Evolutionary conservation across 83 land plant species (phyloP), one percentile per base, ranked within the genome.

Genomic region (Larix sibirica): DNA sequence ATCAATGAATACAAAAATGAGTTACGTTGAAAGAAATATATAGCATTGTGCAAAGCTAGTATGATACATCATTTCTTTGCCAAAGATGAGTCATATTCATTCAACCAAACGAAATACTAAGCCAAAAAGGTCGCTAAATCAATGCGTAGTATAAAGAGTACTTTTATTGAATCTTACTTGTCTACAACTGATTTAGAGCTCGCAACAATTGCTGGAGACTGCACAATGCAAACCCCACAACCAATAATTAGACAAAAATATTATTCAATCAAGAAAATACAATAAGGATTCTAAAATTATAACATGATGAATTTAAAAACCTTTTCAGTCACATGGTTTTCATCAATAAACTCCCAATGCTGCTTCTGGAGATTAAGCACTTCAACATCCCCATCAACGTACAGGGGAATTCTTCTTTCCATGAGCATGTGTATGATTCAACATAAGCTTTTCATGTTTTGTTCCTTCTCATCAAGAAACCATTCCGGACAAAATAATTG

Each of bases 401-500:
- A 50, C 77, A 9, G 77, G 21, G 44, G 3, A 18, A 73, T 2
- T 16, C 77, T 50, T 38, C 40, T 33, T n/a, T 44, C 56, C 56
- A 73, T 54, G 54, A 44, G 54, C 24, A 40, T 18, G 42, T 44
- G 26, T n/a, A 14, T 40, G 16, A 73, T 20, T 20, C 20, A 1
- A 10, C 12, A 73, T n/a, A 33, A n/a, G 44, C 58, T 21, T 47
- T 73, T 73, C 44, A 73, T n/a, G 24, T 9, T 5, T 73, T 73
- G 50, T 73, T 40, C 23, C 77, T n/a, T 73, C 12, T 20, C 77
- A n/a, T 44, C 54, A n/a, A 73, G 54, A 73, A 73, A 73, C 12
- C 28, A 56, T 73, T n/a, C 77, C 17, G 77, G 77, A 24, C 56
- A 44, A 73, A 73, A 73, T 73, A 73, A 44, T 73, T 44, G 77